Evolutionary conservation across 805 yeast genomes (phyloP), one percentile per base, ranked within the genome.

Genomic region (Sungouiella blattae): DNA sequence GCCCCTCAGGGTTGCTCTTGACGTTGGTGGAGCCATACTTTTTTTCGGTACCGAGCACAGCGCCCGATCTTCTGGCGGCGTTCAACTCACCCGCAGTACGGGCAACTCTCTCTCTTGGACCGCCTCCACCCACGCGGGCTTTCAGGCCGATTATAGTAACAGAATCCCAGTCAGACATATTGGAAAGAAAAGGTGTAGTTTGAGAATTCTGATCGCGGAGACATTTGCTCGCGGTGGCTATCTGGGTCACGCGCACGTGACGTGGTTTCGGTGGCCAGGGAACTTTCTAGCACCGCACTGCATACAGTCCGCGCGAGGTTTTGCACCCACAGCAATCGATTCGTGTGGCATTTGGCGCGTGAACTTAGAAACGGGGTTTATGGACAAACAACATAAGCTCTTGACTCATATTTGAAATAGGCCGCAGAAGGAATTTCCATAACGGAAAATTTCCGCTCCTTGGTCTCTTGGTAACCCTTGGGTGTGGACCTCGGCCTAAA

Each of bases 41-140:
- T 78, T 91, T 91, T 62, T 91, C 98, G 28, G 89, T 89, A 28
- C 94, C 78, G 25, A 93, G 75, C 36, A 93, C 91, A 36, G 78
- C 74, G 46, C 98, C 98, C 15, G 82, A 61, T 73, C 98, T 83
- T 71, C 95, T 82, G 35, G 98, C 98, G 18, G 87, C 95, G 60
- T 93, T 93, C 57, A 93, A 71, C 53, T 83, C 85, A 30, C 83
- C 77, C 35, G 75, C 70, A 9, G 91, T 71, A 58, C 81, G 82
- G 31, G 96, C 94, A 26, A 89, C 96, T 24, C 71, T 73, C 47
- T 84, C 81, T 58, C 87, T 78, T 50, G 96, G 96, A 24, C 94
- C 96, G 39, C 86, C 78, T 28, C 87, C 85, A 39, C 96, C 96
- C 37, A 81, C 75, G 64, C 91, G 80, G 50, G 93, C 95, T 52